phyloP scores from a whole-genome alignment of 1,284 basidiomycete genomes.

The Cutaneotrichosporon dermatis region DNA sequence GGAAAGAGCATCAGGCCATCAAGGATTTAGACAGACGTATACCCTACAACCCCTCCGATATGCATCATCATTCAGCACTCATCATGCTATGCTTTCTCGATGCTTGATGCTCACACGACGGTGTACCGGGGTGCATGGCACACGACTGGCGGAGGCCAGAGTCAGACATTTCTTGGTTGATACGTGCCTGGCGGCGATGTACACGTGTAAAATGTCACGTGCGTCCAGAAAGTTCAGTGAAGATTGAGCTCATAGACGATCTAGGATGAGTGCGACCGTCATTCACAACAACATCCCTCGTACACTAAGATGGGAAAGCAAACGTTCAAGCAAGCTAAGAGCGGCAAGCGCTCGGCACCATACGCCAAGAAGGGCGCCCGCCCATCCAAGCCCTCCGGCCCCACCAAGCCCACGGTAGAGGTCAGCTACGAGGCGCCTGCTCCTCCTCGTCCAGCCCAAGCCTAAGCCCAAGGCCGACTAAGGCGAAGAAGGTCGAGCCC shows the following conservation, averaged over 20 bases:
- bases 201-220: not conserved
- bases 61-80: slow-evolving; percentile 15
- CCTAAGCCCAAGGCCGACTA: slow-evolving; percentile 1
- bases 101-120: not conserved
- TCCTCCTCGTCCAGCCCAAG: slow-evolving; percentile 5
- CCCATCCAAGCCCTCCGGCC: slow-evolving; percentile 3
- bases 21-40: slow-evolving; percentile 9
- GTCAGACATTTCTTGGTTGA: not conserved
- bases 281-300: not conserved
- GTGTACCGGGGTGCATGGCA: not conserved
- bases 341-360: slow-evolving; percentile 18
- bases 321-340: slow-evolving; percentile 10
- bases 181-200: not conserved
- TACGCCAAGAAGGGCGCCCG: slow-evolving; percentile 22
- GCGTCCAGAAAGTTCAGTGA: not conserved
- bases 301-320: slow-evolving; percentile 33
- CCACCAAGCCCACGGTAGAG: slow-evolving; percentile 35
- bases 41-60: slow-evolving; percentile 8
- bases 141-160: not conserved
- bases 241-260: no score
- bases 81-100: not conserved
- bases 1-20: slow-evolving; percentile 10
- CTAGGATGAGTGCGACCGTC: no score
- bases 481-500: slow-evolving; percentile 2
- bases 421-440: slow-evolving; percentile 32